phyloP scores from a whole-genome alignment of 1,139 yeast genomes.

The Sugiyamaella xylanicola region DNA sequence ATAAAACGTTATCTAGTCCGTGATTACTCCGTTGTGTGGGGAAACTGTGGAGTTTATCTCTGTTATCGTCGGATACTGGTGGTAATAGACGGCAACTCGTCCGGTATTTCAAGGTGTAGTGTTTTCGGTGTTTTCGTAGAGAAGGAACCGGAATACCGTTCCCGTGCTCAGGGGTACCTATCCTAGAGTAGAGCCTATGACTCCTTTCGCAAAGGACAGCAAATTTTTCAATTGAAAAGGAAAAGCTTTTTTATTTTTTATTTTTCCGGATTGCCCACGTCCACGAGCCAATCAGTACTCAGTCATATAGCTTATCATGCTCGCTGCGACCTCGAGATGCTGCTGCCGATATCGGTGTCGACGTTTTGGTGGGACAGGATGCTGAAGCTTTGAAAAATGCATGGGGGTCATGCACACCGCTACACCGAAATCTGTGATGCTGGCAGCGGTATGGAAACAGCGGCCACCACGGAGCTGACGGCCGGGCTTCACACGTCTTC shows the following conservation, averaged over 20 bases:
- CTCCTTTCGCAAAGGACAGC: neutral
- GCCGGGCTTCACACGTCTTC: too few relatives aligned
- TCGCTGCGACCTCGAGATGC: neutral
- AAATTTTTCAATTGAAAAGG: too few relatives aligned
- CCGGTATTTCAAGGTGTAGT: neutral
- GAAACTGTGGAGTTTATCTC: neutral
- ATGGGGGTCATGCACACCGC: neutral
- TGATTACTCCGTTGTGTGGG: neutral
- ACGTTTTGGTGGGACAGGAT: neutral
- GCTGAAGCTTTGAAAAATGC: neutral
- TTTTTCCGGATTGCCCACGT: neutral
- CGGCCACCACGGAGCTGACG: too few relatives aligned
- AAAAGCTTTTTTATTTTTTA: neutral
- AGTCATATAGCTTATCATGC: neutral
- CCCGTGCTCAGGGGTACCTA: too few relatives aligned
- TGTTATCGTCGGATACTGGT: neutral
- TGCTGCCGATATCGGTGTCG: neutral
- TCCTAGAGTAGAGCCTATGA: too few relatives aligned
- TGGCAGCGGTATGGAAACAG: too few relatives aligned
- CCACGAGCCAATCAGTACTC: neutral
- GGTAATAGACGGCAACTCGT: neutral
- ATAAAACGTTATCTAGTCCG: neutral
- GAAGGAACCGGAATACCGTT: neutral
- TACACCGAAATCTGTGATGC: neutral
- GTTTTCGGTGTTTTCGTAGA: too few relatives aligned